Evolutionary conservation across 495 filamentous ascomycete species (phyloP).

Genomic region (Annulohypoxylon stygium): DNA sequence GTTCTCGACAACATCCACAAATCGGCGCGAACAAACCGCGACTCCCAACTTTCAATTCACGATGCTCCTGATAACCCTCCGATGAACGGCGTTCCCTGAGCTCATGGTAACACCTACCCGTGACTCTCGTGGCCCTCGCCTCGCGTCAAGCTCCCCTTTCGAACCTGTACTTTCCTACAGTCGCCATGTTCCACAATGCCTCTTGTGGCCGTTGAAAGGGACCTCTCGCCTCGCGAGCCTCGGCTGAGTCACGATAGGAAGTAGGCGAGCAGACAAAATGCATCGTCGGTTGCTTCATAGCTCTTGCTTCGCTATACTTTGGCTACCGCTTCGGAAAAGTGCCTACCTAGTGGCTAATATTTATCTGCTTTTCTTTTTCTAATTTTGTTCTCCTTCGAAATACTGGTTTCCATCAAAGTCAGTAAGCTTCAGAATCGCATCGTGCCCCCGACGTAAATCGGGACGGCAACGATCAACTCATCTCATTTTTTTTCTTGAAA

Average conservation of each 20-base stretch:
- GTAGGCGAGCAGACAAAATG: not conserved
- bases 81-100: not conserved
- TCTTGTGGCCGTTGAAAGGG: not conserved
- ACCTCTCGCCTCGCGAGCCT: not conserved
- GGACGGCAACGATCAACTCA: not conserved
- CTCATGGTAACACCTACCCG: slow-evolving; percentile 33
- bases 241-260: not conserved
- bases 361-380: not conserved
- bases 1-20: not conserved
- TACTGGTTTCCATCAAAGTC: not conserved
- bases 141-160: slow-evolving; percentile 18
- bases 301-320: not conserved
- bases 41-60: not conserved
- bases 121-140: slow-evolving; percentile 30
- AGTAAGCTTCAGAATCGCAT: not conserved
- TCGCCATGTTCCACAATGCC: slow-evolving; percentile 22
- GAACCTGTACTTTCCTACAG: not conserved
- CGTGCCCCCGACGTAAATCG: not conserved
- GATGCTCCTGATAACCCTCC: slow-evolving; percentile 13
- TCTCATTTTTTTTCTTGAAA: not conserved
- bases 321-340: not conserved
- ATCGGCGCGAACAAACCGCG: not conserved
- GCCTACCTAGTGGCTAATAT: not conserved
- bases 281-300: not conserved
- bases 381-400: no score